Conservation (phyloP, 2,329 filamentous ascomycete species). For the Mycosphaerella sp. region DNA sequence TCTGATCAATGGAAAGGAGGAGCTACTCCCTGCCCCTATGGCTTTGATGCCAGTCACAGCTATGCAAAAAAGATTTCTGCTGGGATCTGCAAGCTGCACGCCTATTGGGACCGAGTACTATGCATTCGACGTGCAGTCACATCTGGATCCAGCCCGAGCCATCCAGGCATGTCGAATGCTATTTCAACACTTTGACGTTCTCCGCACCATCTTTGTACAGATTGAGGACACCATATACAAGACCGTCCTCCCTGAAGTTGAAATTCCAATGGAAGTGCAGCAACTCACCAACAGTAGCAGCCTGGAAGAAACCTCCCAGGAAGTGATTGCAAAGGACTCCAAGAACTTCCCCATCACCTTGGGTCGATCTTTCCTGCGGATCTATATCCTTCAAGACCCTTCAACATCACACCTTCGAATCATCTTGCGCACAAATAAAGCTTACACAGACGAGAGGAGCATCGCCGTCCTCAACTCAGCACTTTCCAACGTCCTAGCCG, state of each 20-base stretch:
- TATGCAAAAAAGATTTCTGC: slow-evolving; percentile 2
- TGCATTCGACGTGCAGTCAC: slow-evolving; percentile 8
- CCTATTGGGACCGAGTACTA: slow-evolving; percentile 8
- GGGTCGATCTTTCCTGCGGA: slow-evolving; percentile 1
- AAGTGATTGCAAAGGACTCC: slow-evolving; percentile 6
- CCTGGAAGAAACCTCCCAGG: neutral
- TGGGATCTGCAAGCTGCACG: neutral
- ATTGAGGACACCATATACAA: slow-evolving; percentile 3
- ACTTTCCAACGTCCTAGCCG: slow-evolving; percentile 2
- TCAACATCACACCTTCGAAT: neutral
- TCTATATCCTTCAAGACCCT: slow-evolving; percentile 5
- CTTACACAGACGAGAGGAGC: slow-evolving; percentile 5
- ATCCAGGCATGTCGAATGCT: slow-evolving; percentile 7
- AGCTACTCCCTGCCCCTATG: neutral
- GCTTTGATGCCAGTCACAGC: slow-evolving; percentile 1
- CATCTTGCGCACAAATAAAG: slow-evolving; percentile 5
- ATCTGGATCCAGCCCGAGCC: neutral
- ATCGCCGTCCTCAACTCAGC: neutral
- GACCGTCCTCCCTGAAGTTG: neutral
- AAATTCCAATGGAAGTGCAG: slow-evolving; percentile 10
- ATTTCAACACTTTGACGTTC: slow-evolving; percentile 11
- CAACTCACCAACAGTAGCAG: neutral
- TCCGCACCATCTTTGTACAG: slow-evolving; percentile 10
- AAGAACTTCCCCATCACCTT: neutral
- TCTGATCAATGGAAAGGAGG: slow-evolving; percentile 5